Conservation (phyloP, 345 rosid species). For the Pistacia integerrima region DNA sequence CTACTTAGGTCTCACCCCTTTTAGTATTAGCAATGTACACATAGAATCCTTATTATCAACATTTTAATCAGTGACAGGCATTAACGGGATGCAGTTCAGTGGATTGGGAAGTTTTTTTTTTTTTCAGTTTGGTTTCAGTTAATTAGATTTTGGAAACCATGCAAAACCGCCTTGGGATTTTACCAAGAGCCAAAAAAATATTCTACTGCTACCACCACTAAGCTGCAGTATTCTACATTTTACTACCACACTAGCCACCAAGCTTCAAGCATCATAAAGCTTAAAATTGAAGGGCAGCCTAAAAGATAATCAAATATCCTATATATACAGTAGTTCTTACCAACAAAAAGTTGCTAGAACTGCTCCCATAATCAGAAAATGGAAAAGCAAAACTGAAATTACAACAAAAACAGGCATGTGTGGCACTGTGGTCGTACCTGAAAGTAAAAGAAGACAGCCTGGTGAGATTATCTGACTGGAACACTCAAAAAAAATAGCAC, state of each 20-base stretch:
- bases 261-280: neutral
- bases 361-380: slow-evolving; percentile 75
- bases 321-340: slow-evolving; percentile 44
- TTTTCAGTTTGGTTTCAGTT: no score
- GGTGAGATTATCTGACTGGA: slow-evolving; percentile 7
- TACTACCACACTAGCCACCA: neutral
- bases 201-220: no score
- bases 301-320: slow-evolving; percentile 6
- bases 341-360: slow-evolving; percentile 87
- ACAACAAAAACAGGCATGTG: slow-evolving; percentile 87
- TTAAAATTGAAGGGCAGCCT: neutral
- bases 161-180: no score
- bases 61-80: neutral
- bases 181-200: no score
- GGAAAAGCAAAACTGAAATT: slow-evolving; percentile 73
- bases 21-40: neutral
- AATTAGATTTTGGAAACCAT: no score
- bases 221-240: neutral
- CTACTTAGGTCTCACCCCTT: neutral
- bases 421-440: slow-evolving; percentile 94
- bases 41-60: neutral
- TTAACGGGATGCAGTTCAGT: neutral
- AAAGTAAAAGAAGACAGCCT: slow-evolving; percentile 23
- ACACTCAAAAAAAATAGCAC: neutral
- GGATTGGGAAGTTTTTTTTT: neutral